Percentiles rank a stretch among this genome's conserved stretches.
These are phyloP conservation scores for Phaffomyces opuntiae DNA, from an alignment of 805 yeast genomes.

Conservation along the genomic window DNA sequence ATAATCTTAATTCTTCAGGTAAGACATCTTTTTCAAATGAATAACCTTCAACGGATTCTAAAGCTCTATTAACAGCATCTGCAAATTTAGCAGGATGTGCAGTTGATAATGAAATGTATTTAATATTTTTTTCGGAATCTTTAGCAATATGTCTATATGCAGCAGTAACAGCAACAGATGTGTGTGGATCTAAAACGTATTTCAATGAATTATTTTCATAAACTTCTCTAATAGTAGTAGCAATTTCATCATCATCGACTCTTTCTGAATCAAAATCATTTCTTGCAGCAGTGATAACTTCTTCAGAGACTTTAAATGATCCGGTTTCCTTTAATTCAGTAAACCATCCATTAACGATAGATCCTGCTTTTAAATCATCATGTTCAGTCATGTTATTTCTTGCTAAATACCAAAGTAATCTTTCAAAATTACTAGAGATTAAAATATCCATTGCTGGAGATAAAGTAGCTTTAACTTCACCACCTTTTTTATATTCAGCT, in stretches of 20 bases:
- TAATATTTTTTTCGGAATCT: constrained; percentile 29
- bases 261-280: constrained; percentile 69
- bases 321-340: constrained; percentile 67
- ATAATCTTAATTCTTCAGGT: constrained; percentile 76
- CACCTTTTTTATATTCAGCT: constrained; percentile 75
- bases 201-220: constrained; percentile 52
- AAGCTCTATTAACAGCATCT: constrained; percentile 85
- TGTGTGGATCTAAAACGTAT: constrained; percentile 92
- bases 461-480: constrained; percentile 75
- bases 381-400: constrained; percentile 52
- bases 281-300: constrained; percentile 60
- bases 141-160: constrained; percentile 52
- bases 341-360: constrained; percentile 70
- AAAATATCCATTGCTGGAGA: constrained; percentile 99
- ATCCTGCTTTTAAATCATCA: constrained; percentile 65
- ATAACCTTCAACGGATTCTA: constrained; percentile 59
- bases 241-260: constrained; percentile 72
- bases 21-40: constrained; percentile 83
- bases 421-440: constrained; percentile 92
- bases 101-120: constrained; percentile 77
- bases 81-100: constrained; percentile 99
- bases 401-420: constrained; percentile 90
- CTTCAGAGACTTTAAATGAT: constrained; percentile 60
- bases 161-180: constrained; percentile 90
- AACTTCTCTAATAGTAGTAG: constrained; percentile 65